Conservation (phyloP, 2,329 filamentous ascomycete species). For the Talaromyces sp. region DNA sequence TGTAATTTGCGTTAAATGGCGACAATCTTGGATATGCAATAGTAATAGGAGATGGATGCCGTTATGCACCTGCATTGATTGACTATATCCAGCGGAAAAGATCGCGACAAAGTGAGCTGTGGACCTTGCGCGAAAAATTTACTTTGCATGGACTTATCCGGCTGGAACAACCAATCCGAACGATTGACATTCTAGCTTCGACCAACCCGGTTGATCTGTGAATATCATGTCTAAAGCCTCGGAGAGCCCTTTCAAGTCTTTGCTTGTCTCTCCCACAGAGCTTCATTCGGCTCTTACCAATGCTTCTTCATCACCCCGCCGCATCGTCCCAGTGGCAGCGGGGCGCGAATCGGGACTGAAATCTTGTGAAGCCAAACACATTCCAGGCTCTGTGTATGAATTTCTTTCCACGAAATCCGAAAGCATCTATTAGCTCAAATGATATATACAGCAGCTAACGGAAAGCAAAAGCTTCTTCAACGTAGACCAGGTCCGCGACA, state of each 20-base stretch:
- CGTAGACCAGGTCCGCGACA: slow-evolving; percentile 27
- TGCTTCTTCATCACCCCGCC: slow-evolving; percentile 11
- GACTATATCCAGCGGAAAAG: not conserved
- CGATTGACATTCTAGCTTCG: not conserved
- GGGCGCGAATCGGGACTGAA: slow-evolving; percentile 20
- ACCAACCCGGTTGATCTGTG: not conserved
- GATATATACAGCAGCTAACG: not conserved
- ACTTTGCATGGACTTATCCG: not conserved
- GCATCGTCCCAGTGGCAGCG: slow-evolving; percentile 27
- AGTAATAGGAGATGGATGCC: not conserved
- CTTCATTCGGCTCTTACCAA: not conserved
- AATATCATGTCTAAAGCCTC: not conserved
- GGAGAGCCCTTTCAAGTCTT: not conserved
- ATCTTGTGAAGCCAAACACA: slow-evolving; percentile 22
- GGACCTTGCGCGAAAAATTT: not conserved
- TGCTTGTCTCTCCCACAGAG: slow-evolving; percentile 7
- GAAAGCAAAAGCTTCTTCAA: slow-evolving; percentile 27
- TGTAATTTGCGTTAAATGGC: not conserved
- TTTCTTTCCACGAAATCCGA: not conserved
- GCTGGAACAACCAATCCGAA: not conserved
- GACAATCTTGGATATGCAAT: not conserved
- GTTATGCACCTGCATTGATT: not conserved
- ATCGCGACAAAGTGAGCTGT: not conserved
- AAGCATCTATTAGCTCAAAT: too few species aligned
- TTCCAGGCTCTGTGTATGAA: slow-evolving; percentile 26